Evolutionary conservation across 2,329 filamentous ascomycete genomes (phyloP).

Genomic region (Colletotrichum horii): DNA sequence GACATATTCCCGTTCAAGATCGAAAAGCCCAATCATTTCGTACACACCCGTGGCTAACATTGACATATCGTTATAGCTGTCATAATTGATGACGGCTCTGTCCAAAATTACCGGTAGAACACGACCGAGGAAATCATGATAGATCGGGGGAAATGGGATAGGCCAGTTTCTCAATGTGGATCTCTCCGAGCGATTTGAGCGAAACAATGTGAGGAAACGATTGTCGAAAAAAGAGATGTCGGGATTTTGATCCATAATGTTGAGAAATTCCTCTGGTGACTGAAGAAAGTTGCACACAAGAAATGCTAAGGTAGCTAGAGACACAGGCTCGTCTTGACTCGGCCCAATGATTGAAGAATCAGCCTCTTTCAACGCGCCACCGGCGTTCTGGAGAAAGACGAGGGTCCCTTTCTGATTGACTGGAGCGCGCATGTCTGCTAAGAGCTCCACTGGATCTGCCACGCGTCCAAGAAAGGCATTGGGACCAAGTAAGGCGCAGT

Average conservation of each 20-base stretch:
- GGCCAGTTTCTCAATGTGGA: neutral
- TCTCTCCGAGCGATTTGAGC: neutral
- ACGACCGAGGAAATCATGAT: neutral
- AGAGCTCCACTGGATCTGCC: neutral
- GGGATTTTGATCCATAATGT: neutral
- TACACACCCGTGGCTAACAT: neutral
- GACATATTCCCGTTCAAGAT: neutral
- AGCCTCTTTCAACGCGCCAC: conserved; percentile 8
- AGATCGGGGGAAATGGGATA: neutral
- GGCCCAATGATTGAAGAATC: neutral
- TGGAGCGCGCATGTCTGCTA: neutral
- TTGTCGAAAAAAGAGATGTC: neutral
- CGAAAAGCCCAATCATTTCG: neutral
- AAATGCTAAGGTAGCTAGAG: conserved; percentile 9
- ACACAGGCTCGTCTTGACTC: neutral
- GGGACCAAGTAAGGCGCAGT: conserved; percentile 38
- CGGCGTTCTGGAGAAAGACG: conserved; percentile 28
- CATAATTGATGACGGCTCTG: neutral
- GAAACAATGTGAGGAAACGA: neutral
- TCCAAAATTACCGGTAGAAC: conserved; percentile 1
- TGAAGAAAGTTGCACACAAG: neutral
- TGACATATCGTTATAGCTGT: neutral
- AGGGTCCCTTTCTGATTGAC: conserved; percentile 28
- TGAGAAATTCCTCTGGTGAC: neutral
- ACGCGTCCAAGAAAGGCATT: conserved; percentile 27